Conservation (phyloP, 192 early-diverging fungal genomes). For the Kappamyces sp. region DNA sequence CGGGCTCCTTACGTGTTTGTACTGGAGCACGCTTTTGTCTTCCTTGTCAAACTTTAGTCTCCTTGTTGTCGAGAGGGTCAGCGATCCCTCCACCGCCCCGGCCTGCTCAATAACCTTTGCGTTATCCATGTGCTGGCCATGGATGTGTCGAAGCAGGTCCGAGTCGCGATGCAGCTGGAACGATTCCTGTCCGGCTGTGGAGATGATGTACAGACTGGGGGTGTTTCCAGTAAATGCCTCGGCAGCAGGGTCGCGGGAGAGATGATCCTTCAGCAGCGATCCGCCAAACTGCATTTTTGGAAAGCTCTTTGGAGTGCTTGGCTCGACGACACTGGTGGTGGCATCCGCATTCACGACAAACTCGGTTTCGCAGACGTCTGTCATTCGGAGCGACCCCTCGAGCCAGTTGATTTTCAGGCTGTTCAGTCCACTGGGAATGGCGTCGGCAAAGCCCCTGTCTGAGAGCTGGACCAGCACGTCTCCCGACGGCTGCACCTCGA, state of each 20-base stretch:
- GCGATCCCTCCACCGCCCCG: neutral
- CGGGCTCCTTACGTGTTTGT: neutral
- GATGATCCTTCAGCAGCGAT: neutral
- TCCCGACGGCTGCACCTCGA: no score
- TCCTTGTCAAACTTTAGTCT: neutral
- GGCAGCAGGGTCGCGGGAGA: neutral
- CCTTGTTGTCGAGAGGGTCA: constrained; percentile 6
- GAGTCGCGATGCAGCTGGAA: constrained; percentile 6
- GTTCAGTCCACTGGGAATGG: no score
- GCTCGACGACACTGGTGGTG: neutral
- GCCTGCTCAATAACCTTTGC: constrained; percentile 3
- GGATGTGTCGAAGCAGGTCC: constrained; percentile 6
- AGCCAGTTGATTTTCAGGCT: constrained; percentile 24
- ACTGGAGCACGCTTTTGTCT: constrained; percentile 13
- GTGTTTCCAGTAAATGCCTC: neutral
- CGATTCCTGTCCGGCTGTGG: neutral
- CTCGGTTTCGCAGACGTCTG: constrained; percentile 13
- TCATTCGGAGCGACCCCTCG: constrained; percentile 19
- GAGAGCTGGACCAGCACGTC: no score
- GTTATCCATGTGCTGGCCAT: neutral
- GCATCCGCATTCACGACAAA: constrained; percentile 14
- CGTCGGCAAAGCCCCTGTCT: no score
- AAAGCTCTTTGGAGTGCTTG: neutral
- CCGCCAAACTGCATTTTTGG: constrained; percentile 5
- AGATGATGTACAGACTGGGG: constrained; percentile 1